Evolutionary conservation across 148 eudicot genomes (phyloP).

Genomic region (Arbutus unedo): DNA sequence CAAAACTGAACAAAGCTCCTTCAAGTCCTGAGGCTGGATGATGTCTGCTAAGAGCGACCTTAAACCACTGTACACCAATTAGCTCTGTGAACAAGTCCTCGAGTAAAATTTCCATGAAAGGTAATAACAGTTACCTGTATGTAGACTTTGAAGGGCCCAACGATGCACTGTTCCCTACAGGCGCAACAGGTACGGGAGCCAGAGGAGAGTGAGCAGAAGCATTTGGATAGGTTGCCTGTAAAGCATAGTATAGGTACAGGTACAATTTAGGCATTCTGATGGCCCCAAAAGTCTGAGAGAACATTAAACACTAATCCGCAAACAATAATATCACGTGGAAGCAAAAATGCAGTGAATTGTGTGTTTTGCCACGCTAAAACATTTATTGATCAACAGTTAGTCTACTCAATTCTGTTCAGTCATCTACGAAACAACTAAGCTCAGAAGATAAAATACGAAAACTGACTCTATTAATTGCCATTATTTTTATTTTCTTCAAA

Average conservation of each 20-base stretch:
- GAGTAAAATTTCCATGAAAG: background rate
- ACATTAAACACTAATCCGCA: background rate
- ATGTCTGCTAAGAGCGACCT: conserved; percentile 96
- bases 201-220: conserved; percentile 46
- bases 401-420: background rate
- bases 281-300: background rate
- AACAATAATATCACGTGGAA: background rate
- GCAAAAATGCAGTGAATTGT: conserved; percentile 11
- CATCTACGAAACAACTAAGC: background rate
- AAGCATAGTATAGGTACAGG: background rate
- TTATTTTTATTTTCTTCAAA: background rate
- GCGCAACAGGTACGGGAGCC: conserved; percentile 43
- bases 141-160: conserved; percentile 63
- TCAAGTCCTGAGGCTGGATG: conserved; percentile 88
- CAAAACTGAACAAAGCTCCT: conserved; percentile 92
- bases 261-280: background rate
- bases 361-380: background rate
- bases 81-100: conserved; percentile 21
- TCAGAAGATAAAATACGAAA: conserved; percentile 12
- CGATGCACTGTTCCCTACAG: conserved; percentile 38
- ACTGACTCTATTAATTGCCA: background rate
- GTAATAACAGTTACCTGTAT: conserved; percentile 53
- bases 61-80: conserved; percentile 22
- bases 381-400: too few relatives aligned
- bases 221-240: conserved; percentile 62